Evolutionary conservation across 2,329 filamentous ascomycete genomes (phyloP).

Genomic region (Fonsecaea erecta): DNA sequence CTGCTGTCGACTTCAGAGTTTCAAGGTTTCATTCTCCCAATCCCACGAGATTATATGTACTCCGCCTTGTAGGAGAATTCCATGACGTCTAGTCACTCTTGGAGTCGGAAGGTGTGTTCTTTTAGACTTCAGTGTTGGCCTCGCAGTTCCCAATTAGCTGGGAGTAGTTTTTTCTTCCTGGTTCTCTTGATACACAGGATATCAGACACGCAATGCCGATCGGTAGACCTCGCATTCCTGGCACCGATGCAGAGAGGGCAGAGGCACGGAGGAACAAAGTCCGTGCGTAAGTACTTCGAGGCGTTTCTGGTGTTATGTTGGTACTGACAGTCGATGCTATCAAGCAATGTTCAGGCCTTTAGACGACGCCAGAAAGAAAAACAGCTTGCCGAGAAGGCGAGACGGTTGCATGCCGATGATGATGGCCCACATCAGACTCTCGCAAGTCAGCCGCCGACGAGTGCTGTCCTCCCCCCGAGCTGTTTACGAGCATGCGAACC

Average conservation of each 20-base stretch:
- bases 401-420: not conserved
- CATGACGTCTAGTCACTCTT: not conserved
- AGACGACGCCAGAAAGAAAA: constrained; percentile 31
- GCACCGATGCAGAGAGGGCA: constrained; percentile 32
- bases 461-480: not conserved
- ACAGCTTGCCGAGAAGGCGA: constrained; percentile 16
- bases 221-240: constrained; percentile 28
- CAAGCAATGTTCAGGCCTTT: constrained; percentile 32
- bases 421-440: constrained; percentile 2
- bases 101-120: not conserved
- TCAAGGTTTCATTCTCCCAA: not conserved
- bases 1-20: not conserved
- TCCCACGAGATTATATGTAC: not conserved
- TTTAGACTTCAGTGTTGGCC: constrained; percentile 1
- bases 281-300: constrained; percentile 15
- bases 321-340: not conserved
- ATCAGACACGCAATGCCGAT: constrained; percentile 23
- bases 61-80: not conserved
- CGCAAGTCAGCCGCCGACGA: not conserved
- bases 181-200: not conserved
- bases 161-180: not conserved
- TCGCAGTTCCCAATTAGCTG: not conserved
- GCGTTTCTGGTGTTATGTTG: not conserved
- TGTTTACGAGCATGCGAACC: not conserved
- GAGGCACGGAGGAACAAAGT: constrained; percentile 31